phyloP scores from a whole-genome alignment of 768 basidiomycete genomes.

The Dendrothele bispora region DNA sequence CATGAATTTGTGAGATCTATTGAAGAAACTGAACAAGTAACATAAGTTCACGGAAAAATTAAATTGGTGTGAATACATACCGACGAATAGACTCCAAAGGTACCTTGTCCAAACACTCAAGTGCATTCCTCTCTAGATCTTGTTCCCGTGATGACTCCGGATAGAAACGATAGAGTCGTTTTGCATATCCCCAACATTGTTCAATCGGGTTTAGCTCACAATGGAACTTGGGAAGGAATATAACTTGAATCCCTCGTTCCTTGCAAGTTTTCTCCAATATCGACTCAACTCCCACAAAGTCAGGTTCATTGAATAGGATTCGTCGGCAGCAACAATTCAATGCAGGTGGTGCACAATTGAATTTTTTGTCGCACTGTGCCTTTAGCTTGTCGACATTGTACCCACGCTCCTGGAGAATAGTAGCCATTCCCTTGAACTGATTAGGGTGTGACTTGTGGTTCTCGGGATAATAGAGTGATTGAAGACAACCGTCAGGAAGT shows the following conservation, averaged over 20 bases:
- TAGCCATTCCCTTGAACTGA: too few relatives aligned
- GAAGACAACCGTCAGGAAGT: not conserved
- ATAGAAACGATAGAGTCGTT: slow-evolving; percentile 18
- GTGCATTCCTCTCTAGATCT: slow-evolving; percentile 27
- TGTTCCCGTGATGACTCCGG: slow-evolving; percentile 17
- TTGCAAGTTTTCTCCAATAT: slow-evolving; percentile 27
- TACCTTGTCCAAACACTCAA: slow-evolving; percentile 21
- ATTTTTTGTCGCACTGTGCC: too few relatives aligned
- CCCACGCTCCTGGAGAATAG: too few relatives aligned
- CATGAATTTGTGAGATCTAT: too few relatives aligned
- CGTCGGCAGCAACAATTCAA: slow-evolving; percentile 32
- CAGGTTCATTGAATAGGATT: slow-evolving; percentile 39
- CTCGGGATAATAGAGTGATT: not conserved
- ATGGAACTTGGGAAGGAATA: slow-evolving; percentile 31
- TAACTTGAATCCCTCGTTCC: slow-evolving; percentile 16
- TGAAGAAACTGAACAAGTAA: too few relatives aligned
- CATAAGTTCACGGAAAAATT: too few relatives aligned
- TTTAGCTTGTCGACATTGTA: too few relatives aligned
- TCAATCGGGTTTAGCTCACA: slow-evolving; percentile 28
- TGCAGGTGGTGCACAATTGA: slow-evolving; percentile 6
- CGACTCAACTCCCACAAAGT: slow-evolving; percentile 36
- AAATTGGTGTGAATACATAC: too few relatives aligned
- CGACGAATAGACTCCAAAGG: slow-evolving; percentile 17
- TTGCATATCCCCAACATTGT: slow-evolving; percentile 21
- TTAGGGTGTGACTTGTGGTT: not conserved